Percentiles rank a stretch among this genome's conserved stretches.
phyloP scores from a whole-genome alignment of 768 basidiomycete genomes.

The Boletus pseudopeckii region DNA sequence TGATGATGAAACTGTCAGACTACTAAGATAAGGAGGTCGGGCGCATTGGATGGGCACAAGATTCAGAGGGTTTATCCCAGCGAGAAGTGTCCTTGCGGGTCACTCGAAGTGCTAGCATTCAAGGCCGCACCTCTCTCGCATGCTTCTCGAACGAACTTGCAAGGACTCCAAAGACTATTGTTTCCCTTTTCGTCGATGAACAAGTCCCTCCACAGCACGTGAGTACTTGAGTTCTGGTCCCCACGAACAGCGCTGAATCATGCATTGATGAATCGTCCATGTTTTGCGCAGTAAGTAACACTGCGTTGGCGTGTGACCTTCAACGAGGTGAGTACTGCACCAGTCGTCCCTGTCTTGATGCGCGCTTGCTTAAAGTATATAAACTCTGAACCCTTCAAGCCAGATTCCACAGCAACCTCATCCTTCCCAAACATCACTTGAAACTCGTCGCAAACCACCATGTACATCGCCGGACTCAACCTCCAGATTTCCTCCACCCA shows the following conservation, averaged over 20 bases:
- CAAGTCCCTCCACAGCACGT: no score
- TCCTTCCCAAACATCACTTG: neutral
- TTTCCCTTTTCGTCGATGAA: neutral
- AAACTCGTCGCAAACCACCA: neutral
- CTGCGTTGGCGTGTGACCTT: no score
- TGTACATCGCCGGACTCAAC: conserved; percentile 6
- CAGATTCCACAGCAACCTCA: neutral
- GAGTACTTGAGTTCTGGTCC: no score
- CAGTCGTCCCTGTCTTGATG: neutral
- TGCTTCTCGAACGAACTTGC: conserved; percentile 7
- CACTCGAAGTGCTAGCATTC: neutral
- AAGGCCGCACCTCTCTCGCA: neutral
- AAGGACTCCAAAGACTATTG: neutral
- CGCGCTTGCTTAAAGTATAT: neutral
- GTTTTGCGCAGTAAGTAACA: neutral
- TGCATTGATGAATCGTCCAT: neutral
- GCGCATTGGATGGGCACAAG: no score
- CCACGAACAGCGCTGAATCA: neutral
- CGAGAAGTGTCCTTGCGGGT: neutral
- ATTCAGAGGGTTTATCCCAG: conserved; percentile 3
- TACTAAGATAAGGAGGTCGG: no score
- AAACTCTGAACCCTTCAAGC: neutral
- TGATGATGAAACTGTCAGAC: neutral
- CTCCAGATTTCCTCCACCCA: conserved; percentile 2
- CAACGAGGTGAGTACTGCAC: neutral